phyloP scores from a whole-genome alignment of 768 basidiomycete species.

The Rhizopogon sp. region DNA sequence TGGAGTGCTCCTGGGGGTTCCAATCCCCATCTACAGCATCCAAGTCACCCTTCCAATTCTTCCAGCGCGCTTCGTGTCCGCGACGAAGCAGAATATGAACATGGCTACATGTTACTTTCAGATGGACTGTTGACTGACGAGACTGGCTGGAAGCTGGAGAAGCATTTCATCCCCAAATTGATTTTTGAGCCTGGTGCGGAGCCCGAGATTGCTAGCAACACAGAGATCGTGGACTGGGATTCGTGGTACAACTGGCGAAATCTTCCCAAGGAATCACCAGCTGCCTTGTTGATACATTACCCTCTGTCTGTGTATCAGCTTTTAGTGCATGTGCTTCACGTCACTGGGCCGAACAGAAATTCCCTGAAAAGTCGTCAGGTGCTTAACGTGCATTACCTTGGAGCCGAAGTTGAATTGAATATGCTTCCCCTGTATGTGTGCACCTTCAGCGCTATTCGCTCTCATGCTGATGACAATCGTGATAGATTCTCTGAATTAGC shows the following conservation, averaged over 20 bases:
- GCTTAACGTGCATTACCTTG: slow-evolving; percentile 33
- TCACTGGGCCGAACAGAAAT: slow-evolving; percentile 20
- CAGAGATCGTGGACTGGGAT: slow-evolving; percentile 33
- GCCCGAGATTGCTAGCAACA: slow-evolving; percentile 20
- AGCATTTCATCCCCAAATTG: slow-evolving; percentile 29
- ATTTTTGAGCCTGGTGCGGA: slow-evolving; percentile 24
- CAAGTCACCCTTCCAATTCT: slow-evolving; percentile 5
- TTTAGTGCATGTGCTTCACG: slow-evolving; percentile 28
- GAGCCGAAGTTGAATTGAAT: slow-evolving; percentile 35
- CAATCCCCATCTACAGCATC: slow-evolving; percentile 23
- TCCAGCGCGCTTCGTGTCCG: slow-evolving; percentile 4
- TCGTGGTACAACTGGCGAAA: slow-evolving; percentile 43
- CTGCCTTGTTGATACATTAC: slow-evolving; percentile 39
- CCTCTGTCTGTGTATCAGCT: slow-evolving; percentile 38
- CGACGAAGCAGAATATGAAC: slow-evolving; percentile 20
- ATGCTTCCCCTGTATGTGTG: slow-evolving; percentile 35
- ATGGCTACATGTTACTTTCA: slow-evolving; percentile 29
- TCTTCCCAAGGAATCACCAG: slow-evolving; percentile 37
- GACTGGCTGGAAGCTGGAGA: slow-evolving; percentile 33
- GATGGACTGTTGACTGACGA: slow-evolving; percentile 25
- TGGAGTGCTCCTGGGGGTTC: slow-evolving; percentile 35
- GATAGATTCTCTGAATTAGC: slow-evolving; percentile 43
- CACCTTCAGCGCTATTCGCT: not conserved
- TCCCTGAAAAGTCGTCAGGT: slow-evolving; percentile 17
- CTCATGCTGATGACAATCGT: not conserved